phyloP scores from a whole-genome alignment of 768 basidiomycete species.

The Auricularia sp. region DNA sequence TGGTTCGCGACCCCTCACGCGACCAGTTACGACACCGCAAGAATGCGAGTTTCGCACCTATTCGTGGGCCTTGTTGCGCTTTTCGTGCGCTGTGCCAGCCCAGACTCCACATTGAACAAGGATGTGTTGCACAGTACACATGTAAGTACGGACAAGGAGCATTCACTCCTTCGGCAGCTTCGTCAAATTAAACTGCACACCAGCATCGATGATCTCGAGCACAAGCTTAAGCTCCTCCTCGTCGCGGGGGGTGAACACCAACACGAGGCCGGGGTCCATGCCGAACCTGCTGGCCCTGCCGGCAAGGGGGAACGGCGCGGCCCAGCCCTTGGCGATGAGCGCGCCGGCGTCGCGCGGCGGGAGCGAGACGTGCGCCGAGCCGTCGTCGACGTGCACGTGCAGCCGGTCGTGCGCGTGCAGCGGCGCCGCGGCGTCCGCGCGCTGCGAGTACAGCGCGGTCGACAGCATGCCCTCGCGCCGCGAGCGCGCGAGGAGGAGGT shows the following conservation, averaged over 20 bases:
- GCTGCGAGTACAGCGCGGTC: neutral
- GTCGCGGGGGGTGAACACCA: conserved; percentile 6
- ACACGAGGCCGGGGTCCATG: neutral
- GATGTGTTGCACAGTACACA: no score
- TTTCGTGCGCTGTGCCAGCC: no score
- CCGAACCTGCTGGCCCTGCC: neutral
- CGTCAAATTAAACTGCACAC: neutral
- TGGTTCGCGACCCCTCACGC: no score
- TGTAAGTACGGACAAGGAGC: no score
- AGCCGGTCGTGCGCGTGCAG: neutral
- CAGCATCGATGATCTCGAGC: conserved; percentile 5
- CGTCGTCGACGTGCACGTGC: conserved; percentile 5
- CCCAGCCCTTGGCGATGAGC: conserved; percentile 6
- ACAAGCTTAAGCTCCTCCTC: conserved; percentile 6
- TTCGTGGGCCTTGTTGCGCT: no score
- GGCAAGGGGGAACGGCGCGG: conserved; percentile 1
- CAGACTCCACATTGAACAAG: no score
- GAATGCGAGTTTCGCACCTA: no score
- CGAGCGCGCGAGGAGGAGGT: conserved; percentile 3
- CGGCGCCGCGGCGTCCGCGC: neutral
- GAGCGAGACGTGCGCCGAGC: conserved; percentile 1
- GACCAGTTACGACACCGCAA: no score
- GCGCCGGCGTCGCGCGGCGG: conserved; percentile 4
- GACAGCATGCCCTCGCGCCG: conserved; percentile 3
- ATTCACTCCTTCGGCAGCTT: neutral